Evolutionary conservation across 257 asterid species (phyloP), one percentile per base, ranked within the genome.

Genomic region (Lithospermum erythrorhizon): DNA sequence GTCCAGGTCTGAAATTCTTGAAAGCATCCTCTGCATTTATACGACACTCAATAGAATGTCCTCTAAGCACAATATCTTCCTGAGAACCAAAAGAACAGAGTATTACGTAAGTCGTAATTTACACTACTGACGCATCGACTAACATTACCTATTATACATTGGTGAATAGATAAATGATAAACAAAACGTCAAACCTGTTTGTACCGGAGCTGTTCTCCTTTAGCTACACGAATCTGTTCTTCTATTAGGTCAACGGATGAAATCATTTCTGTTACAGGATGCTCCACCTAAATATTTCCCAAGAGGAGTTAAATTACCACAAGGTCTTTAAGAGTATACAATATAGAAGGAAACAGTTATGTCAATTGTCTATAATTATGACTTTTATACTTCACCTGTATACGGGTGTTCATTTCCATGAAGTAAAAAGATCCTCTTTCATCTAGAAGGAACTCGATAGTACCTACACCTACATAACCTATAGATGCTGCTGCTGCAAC

Each of bases 391-490:
- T 63, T 77, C 68, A 91, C 98, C 98, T 93, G 97, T 73, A 93
- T 93, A 70, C 98, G 83, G 68, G 98, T 93, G 75, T 93, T 93
- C 98, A 93, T 93, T 79, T 93, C 98, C 98, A 93, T 93, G 79
- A 93, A 93, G 82, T 93, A 93, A 74, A 93, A 93, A 41, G 94
- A 81, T 2, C 98, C 98, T 64, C 98, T 88, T 78, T 93, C 97
- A 65, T 93, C 98, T 82, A 93, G 65, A 75, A 93, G 94, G 80
- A 93, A 93, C 78, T 93, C 98, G 18, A 93, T 64, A 21, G 98
- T 93, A 59, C 98, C 98, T 48, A 93, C 98, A 56, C 98, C 98
- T 24, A 93, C 61, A 67, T 93, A 93, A 57, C 98, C 98, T 67
- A 93, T 93, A 18, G 98, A 88, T 58, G 95, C 90, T 52, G 98